Base-by-base conservation (phyloP, 805 yeast genomes). In the Vanderwaltozyma tropicalis region DNA sequence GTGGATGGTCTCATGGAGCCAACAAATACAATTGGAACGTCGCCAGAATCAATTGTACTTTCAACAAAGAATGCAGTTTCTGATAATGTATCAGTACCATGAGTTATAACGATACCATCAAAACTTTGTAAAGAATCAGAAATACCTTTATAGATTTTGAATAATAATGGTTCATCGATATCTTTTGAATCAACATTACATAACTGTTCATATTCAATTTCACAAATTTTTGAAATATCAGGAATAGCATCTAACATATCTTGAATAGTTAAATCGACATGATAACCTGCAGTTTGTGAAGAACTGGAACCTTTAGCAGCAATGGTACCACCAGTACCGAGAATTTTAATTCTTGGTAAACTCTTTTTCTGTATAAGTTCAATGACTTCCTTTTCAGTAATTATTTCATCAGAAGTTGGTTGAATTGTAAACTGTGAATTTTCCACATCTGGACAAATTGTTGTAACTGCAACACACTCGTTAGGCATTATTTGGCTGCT, bases 1-100 rank as follows among this genome's bases (percentile, higher is more conserved):
- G 82, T 75, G 8, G 80, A 72, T 1, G 87, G 87, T 50, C 85
- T 68, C 87, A 79, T 79, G 5, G 81, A 73, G 1, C 87, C 87
- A 34, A 81, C 78, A 53, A 79, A 61, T 5, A 78, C 84, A 37
- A 79, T 71, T 4, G 83, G 83, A 39, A 76, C 56, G 25, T 64
- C 66, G 43, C 68, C 68, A 39, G 60, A 48, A 39, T 63, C 66
- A 32, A 66, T 56, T 5, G 69, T 61, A 37, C 70, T 59, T 43
- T 76, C 80, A 27, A 77, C 57, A 53, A 77, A 77, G 50, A 77
- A 76, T 0, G 81, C 74, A 7, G 84, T 76, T 52, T 77, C 84
- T 36, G 78, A 77, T 62, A 76, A 64, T 1, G 82, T 73, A 48
- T 77, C 84, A 7, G 84, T 77, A n/a, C 84, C 84, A 53, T 77